Percentiles rank a stretch among this genome's conserved stretches.
Evolutionary conservation across 495 filamentous ascomycete species (phyloP).

Genomic region (Penicillium coffeae): DNA sequence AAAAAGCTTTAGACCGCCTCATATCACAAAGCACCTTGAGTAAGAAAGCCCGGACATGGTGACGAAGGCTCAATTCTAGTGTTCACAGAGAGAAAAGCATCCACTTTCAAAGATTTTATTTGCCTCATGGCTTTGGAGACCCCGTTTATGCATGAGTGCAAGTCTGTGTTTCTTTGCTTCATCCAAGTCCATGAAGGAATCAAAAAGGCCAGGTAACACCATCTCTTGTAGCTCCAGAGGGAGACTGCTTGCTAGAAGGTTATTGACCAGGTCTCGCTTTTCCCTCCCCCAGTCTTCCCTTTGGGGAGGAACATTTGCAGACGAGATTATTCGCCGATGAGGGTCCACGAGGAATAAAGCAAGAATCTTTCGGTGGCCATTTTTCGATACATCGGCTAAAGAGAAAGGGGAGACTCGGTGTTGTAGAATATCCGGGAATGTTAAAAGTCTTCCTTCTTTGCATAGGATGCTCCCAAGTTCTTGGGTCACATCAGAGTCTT

Average conservation of each 20-base stretch:
- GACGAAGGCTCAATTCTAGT: conserved; percentile 8
- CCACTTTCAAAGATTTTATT: conserved; percentile 19
- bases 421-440: conserved; percentile 40
- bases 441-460: conserved; percentile 28
- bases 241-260: background rate
- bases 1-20: no score
- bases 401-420: conserved; percentile 50
- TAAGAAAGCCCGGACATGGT: no score
- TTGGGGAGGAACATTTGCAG: conserved; percentile 57
- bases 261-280: background rate
- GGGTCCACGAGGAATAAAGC: conserved; percentile 59
- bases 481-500: conserved; percentile 24
- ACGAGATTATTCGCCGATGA: conserved; percentile 45
- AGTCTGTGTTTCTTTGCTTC: conserved; percentile 44
- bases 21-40: no score
- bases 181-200: conserved; percentile 34
- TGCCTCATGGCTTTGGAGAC: conserved; percentile 3
- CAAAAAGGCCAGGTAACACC: conserved; percentile 17
- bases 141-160: conserved; percentile 49
- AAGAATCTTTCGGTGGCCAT: conserved; percentile 54
- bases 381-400: conserved; percentile 44
- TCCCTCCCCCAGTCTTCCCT: conserved; percentile 36
- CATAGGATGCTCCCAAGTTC: conserved; percentile 31
- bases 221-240: conserved; percentile 14
- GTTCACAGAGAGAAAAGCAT: conserved; percentile 22